Evolutionary conservation across 805 yeast genomes (phyloP), one percentile per base, ranked within the genome.

Genomic region (Metschnikowia colocasiae): DNA sequence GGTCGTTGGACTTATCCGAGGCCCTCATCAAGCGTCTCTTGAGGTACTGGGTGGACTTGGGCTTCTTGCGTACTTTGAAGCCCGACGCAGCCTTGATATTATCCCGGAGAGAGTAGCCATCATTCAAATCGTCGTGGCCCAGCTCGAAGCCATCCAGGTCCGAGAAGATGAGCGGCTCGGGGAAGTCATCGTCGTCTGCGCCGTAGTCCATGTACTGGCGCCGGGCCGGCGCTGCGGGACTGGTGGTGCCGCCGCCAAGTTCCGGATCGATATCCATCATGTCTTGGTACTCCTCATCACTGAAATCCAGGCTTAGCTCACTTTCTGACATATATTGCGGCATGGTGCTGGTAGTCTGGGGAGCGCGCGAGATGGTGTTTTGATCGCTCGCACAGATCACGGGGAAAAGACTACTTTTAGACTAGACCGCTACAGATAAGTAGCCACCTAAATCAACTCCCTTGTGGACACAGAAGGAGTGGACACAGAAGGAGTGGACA

Each of bases 1-100:
- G 96, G 54, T 83, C 83, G 51, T 81, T 57, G 20, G 79, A 79
- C 42, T 73, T 65, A 32, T 70, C 61, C 20, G 76, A 48, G 20
- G 58, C 59, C 26, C 59, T 48, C 59, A 60, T 64, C 54, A 71
- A 63, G 51, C 64, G 68, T 12, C 76, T 59, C 50, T 69, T 65
- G 59, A 72, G 55, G 57, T 62, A 46, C 65, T 75, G 50, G 62
- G 67, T 55, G 60, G 68, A 50, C 25, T 54, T 60, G 44, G 68
- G 66, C 45, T 59, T 57, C 26, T 53, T 56, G 56, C 74, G 80
- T 1, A 73, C 69, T 55, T 73, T 78, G 64, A 85, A 82, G 54
- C 83, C 83, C 39, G 81, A 77, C 0, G 88, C 92, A 46, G 76
- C 83, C 59, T 87, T 71, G 45, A 86, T 70, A 0, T 85, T 85